Evolutionary conservation across 139 green algal species (phyloP).

Genomic region (Choricystis sp.): DNA sequence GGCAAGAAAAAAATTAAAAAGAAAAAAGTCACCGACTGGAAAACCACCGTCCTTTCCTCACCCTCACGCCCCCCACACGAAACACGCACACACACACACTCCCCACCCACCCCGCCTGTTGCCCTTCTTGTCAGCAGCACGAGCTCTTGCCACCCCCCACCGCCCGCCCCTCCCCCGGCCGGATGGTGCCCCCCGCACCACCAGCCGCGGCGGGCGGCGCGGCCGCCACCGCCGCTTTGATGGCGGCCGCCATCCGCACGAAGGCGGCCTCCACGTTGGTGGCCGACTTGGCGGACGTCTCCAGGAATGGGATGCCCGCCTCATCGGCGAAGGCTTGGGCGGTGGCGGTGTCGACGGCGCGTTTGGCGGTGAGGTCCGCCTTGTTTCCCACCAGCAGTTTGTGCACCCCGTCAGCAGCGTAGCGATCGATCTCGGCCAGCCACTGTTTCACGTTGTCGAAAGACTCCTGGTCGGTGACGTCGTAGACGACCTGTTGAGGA

Average conservation of each 20-base stretch:
- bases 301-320: constrained; percentile 97
- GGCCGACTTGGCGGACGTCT: constrained; percentile 95
- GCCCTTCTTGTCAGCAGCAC: constrained; percentile 55
- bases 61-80: neutral
- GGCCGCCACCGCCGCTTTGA: constrained; percentile 49
- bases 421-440: constrained; percentile 99
- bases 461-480: constrained; percentile 95
- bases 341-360: constrained; percentile 86
- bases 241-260: constrained; percentile 99
- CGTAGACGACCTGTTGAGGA: constrained; percentile 78
- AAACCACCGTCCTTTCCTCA: no score
- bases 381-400: constrained; percentile 99
- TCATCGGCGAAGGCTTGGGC: constrained; percentile 98
- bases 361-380: constrained; percentile 86
- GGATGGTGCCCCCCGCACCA: constrained; percentile 29
- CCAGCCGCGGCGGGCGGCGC: constrained; percentile 34
- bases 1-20: neutral
- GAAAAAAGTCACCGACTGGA: no score
- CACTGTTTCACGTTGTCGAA: constrained; percentile 99
- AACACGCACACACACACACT: neutral
- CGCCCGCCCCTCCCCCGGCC: constrained; percentile 59
- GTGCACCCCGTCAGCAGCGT: constrained; percentile 99
- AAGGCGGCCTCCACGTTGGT: constrained; percentile 98
- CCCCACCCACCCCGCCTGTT: neutral
- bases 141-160: constrained; percentile 50